phyloP scores from a whole-genome alignment of 495 filamentous ascomycete species.

The Ascobolus immersus region DNA sequence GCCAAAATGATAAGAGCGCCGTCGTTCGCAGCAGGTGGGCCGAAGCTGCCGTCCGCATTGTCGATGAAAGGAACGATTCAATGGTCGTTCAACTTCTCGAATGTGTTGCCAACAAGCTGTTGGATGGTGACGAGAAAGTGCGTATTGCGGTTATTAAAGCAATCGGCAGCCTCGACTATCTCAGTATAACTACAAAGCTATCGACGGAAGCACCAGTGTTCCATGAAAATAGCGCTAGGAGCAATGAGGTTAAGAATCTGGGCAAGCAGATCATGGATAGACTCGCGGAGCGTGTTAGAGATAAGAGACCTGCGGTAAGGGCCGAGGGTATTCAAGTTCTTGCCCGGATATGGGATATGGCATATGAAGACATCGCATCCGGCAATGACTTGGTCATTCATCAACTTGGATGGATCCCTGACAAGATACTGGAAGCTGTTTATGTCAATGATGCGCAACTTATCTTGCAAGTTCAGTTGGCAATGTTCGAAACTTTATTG shows the following conservation, averaged over 20 bases:
- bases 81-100: slow-evolving; percentile 30
- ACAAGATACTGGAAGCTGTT: slow-evolving; percentile 60
- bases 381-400: slow-evolving; percentile 50
- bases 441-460: slow-evolving; percentile 81
- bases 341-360: slow-evolving; percentile 73
- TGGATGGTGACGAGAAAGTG: slow-evolving; percentile 73
- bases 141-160: slow-evolving; percentile 63
- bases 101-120: slow-evolving; percentile 51
- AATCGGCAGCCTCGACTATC: slow-evolving; percentile 49
- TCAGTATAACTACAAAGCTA: slow-evolving; percentile 53
- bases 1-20: slow-evolving; percentile 59
- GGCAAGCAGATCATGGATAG: slow-evolving; percentile 33
- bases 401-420: slow-evolving; percentile 53
- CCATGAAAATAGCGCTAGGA: slow-evolving; percentile 31
- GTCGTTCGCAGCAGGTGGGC: slow-evolving; percentile 66
- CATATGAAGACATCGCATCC: slow-evolving; percentile 58
- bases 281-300: slow-evolving; percentile 68
- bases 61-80: slow-evolving; percentile 18
- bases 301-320: slow-evolving; percentile 57
- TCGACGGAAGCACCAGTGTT: slow-evolving; percentile 24
- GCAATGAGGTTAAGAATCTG: slow-evolving; percentile 7
- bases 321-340: slow-evolving; percentile 64
- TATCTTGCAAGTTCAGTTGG: slow-evolving; percentile 56
- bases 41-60: slow-evolving; percentile 55
- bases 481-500: slow-evolving; percentile 64